Percentiles rank a stretch among this genome's conserved stretches.
These are phyloP conservation scores for Phytophthora capsici DNA, from an alignment of 352 stramenopile genomes.

Conservation along the genomic window DNA sequence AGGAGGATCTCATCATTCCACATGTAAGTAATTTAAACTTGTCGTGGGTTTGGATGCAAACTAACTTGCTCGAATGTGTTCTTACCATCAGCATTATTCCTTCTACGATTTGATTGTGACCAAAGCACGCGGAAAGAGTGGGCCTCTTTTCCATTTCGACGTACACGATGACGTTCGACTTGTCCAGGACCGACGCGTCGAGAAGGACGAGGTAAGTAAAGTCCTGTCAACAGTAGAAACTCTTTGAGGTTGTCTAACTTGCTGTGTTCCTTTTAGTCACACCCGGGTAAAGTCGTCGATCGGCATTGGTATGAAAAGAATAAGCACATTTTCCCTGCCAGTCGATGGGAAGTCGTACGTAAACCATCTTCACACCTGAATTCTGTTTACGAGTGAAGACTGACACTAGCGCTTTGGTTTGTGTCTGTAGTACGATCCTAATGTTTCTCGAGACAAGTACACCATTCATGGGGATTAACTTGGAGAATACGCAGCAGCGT, in stretches of 20 bases:
- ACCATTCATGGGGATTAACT: constrained; percentile 77
- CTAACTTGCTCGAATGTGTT: constrained; percentile 16
- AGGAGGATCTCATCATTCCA: constrained; percentile 99
- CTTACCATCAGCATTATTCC: constrained; percentile 88
- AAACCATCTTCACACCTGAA: neutral
- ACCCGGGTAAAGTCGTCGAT: constrained; percentile 98
- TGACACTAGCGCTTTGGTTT: constrained; percentile 4
- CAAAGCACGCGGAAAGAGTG: constrained; percentile 97
- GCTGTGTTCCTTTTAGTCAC: constrained; percentile 59
- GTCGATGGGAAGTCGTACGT: constrained; percentile 95
- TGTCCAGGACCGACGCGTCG: constrained; percentile 93
- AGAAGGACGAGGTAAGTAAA: constrained; percentile 93
- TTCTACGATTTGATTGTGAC: constrained; percentile 99
- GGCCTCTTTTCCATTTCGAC: constrained; percentile 98
- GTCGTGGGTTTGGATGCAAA: neutral
- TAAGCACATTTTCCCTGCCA: constrained; percentile 99
- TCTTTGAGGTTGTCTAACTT: constrained; percentile 6
- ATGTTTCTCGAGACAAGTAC: constrained; percentile 81
- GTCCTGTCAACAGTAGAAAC: neutral
- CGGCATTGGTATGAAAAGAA: constrained; percentile 98
- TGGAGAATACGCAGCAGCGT: neutral
- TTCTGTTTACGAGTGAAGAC: neutral
- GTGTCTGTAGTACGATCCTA: constrained; percentile 71
- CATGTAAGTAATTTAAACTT: constrained; percentile 53
- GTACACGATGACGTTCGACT: constrained; percentile 94